Conservation (phyloP, 345 rosid genomes). For the Cardiospermum halicacabum region DNA sequence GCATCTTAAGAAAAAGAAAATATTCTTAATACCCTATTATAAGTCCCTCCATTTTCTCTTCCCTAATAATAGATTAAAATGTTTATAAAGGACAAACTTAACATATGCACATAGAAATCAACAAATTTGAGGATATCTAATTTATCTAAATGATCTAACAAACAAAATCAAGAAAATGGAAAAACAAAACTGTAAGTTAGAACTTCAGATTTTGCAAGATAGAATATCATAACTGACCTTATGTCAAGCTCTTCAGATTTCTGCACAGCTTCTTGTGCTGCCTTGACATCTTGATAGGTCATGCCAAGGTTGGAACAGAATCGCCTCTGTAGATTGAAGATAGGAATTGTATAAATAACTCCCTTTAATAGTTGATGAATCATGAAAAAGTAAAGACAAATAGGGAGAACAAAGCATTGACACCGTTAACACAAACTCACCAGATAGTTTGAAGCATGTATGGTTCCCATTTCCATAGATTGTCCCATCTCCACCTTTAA, state of each 20-base stretch:
- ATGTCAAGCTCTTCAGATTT: slow-evolving; percentile 52
- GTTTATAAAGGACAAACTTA: neutral
- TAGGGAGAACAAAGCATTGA: neutral
- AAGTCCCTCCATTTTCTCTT: neutral
- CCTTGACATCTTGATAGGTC: slow-evolving; percentile 54
- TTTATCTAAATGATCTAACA: neutral
- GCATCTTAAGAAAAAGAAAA: neutral
- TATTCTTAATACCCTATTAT: neutral
- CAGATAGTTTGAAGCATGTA: slow-evolving; percentile 52
- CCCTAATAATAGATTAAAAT: neutral
- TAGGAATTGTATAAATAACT: neutral
- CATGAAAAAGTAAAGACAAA: neutral
- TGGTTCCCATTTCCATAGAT: slow-evolving; percentile 53
- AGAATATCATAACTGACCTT: slow-evolving; percentile 31
- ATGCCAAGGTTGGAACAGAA: slow-evolving; percentile 56
- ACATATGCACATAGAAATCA: neutral
- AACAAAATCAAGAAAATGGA: neutral
- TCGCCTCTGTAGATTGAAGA: slow-evolving; percentile 35
- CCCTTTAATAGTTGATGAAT: neutral
- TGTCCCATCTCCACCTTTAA: slow-evolving; percentile 52
- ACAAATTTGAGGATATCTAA: neutral
- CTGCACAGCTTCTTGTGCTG: slow-evolving; percentile 53
- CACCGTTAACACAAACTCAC: slow-evolving; percentile 17
- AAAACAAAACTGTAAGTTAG: neutral
- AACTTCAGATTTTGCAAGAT: neutral